phyloP scores from a whole-genome alignment of 1,139 yeast genomes.

The Lodderomyces margitis region DNA sequence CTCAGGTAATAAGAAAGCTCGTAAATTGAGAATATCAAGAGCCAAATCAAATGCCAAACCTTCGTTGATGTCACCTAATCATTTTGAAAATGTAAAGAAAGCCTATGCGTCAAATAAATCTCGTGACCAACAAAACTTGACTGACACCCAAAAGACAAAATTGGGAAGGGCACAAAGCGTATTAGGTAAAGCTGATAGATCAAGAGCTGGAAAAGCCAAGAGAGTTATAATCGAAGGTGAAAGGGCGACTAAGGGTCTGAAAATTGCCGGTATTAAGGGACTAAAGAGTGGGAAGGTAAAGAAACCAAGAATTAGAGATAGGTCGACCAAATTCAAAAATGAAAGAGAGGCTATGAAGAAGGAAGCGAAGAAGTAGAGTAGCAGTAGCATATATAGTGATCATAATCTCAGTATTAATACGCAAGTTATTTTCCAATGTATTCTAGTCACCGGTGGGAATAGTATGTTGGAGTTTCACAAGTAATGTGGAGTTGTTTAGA shows the following conservation, averaged over 20 bases:
- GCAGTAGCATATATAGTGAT: too few species aligned
- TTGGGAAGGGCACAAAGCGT: slow-evolving; percentile 76
- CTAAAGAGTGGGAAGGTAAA: slow-evolving; percentile 46
- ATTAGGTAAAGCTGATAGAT: slow-evolving; percentile 78
- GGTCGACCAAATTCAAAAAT: slow-evolving; percentile 59
- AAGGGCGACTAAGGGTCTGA: slow-evolving; percentile 73
- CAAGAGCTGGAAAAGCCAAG: slow-evolving; percentile 52
- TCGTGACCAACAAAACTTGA: slow-evolving; percentile 27
- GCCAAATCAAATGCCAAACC: slow-evolving; percentile 61
- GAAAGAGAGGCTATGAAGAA: slow-evolving; percentile 27
- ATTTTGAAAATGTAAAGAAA: slow-evolving; percentile 34
- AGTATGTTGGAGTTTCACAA: too few species aligned
- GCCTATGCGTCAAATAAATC: slow-evolving; percentile 22
- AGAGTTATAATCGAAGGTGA: slow-evolving; percentile 60
- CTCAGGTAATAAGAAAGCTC: slow-evolving; percentile 29
- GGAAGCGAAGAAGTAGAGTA: slow-evolving; percentile 12
- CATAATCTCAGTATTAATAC: too few species aligned
- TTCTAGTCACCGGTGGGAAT: too few species aligned
- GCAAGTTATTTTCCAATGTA: too few species aligned
- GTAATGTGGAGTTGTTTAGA: too few species aligned
- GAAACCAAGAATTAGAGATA: slow-evolving; percentile 66
- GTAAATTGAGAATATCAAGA: slow-evolving; percentile 77
- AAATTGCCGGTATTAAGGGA: slow-evolving; percentile 59
- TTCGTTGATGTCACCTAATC: slow-evolving; percentile 45
- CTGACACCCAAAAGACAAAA: slow-evolving; percentile 69